These are phyloP conservation scores for Colletotrichum cereale DNA, from an alignment of 2,329 filamentous ascomycete genomes.

Conservation along the genomic window DNA sequence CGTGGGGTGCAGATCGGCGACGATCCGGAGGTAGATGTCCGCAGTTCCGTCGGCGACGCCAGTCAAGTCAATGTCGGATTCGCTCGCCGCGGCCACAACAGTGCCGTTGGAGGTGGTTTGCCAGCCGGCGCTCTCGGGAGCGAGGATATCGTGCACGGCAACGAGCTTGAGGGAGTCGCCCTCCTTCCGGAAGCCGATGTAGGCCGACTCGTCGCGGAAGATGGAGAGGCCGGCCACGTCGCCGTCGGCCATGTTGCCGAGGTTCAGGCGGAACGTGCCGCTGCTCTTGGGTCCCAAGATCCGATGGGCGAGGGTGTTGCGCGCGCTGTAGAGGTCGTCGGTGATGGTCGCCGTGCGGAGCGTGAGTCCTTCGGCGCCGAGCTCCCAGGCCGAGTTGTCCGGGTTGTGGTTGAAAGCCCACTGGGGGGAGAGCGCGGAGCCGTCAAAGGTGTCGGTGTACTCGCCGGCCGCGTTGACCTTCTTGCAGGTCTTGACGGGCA, in stretches of 20 bases:
- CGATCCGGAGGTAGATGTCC: conserved; percentile 44
- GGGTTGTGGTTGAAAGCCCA: conserved; percentile 75
- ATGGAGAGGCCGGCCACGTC: conserved; percentile 64
- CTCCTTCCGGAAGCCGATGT: conserved; percentile 59
- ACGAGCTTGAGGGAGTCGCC: conserved; percentile 46
- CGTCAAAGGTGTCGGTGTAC: conserved; percentile 42
- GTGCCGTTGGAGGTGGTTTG: conserved; percentile 47
- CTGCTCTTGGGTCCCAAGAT: conserved; percentile 59
- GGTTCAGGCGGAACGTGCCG: conserved; percentile 63
- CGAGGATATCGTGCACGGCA: conserved; percentile 47
- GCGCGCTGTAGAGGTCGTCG: conserved; percentile 58
- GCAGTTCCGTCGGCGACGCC: conserved; percentile 3
- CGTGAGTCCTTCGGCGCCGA: conserved; percentile 54
- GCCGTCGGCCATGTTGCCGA: conserved; percentile 60
- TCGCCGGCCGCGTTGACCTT: conserved; percentile 34
- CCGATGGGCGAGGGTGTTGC: conserved; percentile 61
- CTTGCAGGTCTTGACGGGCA: conserved; percentile 44
- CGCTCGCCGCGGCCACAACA: conserved; percentile 36
- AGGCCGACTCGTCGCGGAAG: conserved; percentile 65
- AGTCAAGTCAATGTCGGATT: neutral
- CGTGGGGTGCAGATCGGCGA: conserved; percentile 43
- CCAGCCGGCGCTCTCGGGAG: conserved; percentile 48
- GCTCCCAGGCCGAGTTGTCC: conserved; percentile 59
- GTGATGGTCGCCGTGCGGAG: conserved; percentile 64
- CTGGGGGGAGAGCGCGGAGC: conserved; percentile 53